Evolutionary conservation across 2,329 filamentous ascomycete species (phyloP).

Genomic region (Pyrenophora seminiperda): DNA sequence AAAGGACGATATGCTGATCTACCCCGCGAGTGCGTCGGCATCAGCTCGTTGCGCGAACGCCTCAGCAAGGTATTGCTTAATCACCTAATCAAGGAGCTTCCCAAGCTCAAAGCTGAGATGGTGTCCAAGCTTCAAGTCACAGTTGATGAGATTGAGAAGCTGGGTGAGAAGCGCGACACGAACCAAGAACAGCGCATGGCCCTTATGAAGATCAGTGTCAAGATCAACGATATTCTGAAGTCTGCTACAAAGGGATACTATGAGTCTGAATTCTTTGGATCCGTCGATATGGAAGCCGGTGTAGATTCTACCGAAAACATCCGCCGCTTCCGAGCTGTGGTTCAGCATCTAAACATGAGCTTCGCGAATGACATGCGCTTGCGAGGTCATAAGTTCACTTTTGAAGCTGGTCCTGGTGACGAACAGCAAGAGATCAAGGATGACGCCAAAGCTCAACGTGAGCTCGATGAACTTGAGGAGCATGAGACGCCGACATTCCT

Average conservation of each 20-base stretch:
- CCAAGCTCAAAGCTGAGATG: slow-evolving; percentile 42
- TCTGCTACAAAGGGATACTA: slow-evolving; percentile 60
- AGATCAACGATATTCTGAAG: slow-evolving; percentile 53
- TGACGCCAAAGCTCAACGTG: not conserved
- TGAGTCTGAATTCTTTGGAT: slow-evolving; percentile 57
- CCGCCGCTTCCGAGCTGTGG: slow-evolving; percentile 59
- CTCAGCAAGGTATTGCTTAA: slow-evolving; percentile 58
- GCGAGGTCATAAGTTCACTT: slow-evolving; percentile 50
- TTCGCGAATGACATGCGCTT: slow-evolving; percentile 55
- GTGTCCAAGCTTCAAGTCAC: slow-evolving; percentile 32
- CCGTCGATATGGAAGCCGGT: slow-evolving; percentile 19
- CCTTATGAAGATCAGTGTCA: slow-evolving; percentile 54
- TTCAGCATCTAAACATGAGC: slow-evolving; percentile 56
- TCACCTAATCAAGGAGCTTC: slow-evolving; percentile 46
- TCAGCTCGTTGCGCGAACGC: slow-evolving; percentile 54
- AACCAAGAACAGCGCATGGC: slow-evolving; percentile 56
- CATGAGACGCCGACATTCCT: not conserved
- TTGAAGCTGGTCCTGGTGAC: slow-evolving; percentile 31
- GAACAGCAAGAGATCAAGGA: slow-evolving; percentile 11
- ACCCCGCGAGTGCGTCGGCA: slow-evolving; percentile 50
- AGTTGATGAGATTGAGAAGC: slow-evolving; percentile 45
- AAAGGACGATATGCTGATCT: slow-evolving; percentile 36
- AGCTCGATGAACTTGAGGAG: slow-evolving; percentile 18
- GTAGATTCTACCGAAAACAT: slow-evolving; percentile 33
- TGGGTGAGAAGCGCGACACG: slow-evolving; percentile 58